These are phyloP conservation scores for Xylariaceae sp. DNA, from an alignment of 2,329 filamentous ascomycete species.

Conservation along the genomic window DNA sequence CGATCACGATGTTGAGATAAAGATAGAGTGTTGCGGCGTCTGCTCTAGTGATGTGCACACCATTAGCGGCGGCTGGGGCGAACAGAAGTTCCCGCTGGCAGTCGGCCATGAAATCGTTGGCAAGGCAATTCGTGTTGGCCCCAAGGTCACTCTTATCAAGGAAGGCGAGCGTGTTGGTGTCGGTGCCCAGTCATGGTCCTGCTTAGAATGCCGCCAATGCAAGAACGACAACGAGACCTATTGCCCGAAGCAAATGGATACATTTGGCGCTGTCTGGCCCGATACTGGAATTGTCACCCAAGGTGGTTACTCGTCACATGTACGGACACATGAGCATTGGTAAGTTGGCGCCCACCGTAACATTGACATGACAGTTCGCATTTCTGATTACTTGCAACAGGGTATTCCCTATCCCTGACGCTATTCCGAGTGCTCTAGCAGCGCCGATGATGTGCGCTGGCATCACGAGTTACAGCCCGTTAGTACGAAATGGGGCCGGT, in stretches of 20 bases:
- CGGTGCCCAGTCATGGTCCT: constrained; percentile 71
- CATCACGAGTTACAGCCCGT: constrained; percentile 78
- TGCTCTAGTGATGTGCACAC: constrained; percentile 78
- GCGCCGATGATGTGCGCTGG: constrained; percentile 88
- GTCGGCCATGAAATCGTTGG: constrained; percentile 79
- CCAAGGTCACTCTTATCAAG: constrained; percentile 67
- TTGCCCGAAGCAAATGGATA: constrained; percentile 66
- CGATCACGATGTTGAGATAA: constrained; percentile 86
- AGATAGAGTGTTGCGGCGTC: constrained; percentile 81
- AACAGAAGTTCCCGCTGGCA: constrained; percentile 45
- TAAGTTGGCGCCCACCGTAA: constrained; percentile 36
- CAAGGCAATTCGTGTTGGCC: constrained; percentile 70
- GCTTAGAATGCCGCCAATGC: constrained; percentile 70
- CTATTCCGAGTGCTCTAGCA: constrained; percentile 65
- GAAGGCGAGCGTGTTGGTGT: constrained; percentile 71
- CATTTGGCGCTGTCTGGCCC: constrained; percentile 64
- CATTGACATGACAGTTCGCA: not conserved
- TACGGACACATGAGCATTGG: constrained; percentile 80
- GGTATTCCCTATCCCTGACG: constrained; percentile 78
- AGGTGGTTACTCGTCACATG: constrained; percentile 68
- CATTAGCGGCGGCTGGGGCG: constrained; percentile 70
- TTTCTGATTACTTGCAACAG: constrained; percentile 30
- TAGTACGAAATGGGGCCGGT: constrained; percentile 76
- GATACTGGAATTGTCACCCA: constrained; percentile 67
- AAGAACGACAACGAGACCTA: constrained; percentile 72